A percentile compares a stretch with the other conserved stretches of the same genome.
Evolutionary conservation across 2,329 filamentous ascomycete genomes (phyloP).

Genomic region (Ustulina deusta): DNA sequence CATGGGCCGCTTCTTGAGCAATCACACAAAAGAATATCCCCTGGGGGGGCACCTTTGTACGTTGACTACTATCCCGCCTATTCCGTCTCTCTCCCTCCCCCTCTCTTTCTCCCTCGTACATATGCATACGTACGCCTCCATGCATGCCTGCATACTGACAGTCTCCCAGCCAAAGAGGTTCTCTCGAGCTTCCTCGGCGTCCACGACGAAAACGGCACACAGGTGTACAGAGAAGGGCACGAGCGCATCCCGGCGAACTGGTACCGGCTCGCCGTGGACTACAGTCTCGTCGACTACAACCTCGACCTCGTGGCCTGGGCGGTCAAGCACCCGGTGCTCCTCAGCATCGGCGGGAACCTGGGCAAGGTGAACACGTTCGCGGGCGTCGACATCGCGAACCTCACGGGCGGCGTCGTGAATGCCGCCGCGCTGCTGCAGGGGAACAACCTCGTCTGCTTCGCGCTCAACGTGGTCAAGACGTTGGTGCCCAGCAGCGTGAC

Average conservation of each 20-base stretch:
- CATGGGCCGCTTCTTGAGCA: conserved; percentile 57
- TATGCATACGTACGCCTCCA: neutral
- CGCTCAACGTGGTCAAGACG: conserved; percentile 55
- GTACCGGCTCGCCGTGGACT: conserved; percentile 60
- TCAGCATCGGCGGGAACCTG: conserved; percentile 64
- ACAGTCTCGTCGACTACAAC: conserved; percentile 57
- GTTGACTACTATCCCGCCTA: conserved; percentile 34
- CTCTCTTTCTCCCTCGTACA: too few relatives aligned
- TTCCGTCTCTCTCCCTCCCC: neutral
- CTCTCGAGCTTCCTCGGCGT: conserved; percentile 63
- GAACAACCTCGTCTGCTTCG: conserved; percentile 59
- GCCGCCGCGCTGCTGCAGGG: conserved; percentile 56
- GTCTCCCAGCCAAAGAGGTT: conserved; percentile 52
- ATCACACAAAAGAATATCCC: conserved; percentile 58
- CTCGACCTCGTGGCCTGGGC: conserved; percentile 56
- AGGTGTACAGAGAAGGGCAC: conserved; percentile 60
- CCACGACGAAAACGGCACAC: conserved; percentile 54
- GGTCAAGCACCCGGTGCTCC: conserved; percentile 57
- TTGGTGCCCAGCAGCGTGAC: conserved; percentile 57
- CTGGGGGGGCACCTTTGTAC: conserved; percentile 50
- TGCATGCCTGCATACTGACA: neutral
- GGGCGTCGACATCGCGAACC: conserved; percentile 57
- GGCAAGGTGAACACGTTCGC: conserved; percentile 64
- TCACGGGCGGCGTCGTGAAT: conserved; percentile 61
- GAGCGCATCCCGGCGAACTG: conserved; percentile 66